A percentile compares a stretch with the other conserved stretches of the same genome.
Conservation (phyloP, 2,329 filamentous ascomycete genomes). For the Sphaerulina populicola region DNA sequence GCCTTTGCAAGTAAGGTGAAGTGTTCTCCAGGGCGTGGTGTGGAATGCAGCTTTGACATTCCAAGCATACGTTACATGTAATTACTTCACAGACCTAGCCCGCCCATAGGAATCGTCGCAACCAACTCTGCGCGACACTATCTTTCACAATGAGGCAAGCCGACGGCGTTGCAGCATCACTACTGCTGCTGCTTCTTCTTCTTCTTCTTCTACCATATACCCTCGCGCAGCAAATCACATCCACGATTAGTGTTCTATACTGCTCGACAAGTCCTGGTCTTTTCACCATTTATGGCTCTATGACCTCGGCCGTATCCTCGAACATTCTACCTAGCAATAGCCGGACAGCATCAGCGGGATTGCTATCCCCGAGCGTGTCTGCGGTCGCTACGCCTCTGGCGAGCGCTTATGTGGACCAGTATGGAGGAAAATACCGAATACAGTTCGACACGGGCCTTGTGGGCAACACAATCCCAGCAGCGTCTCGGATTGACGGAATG, state of each 20-base stretch:
- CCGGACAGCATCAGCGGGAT: neutral
- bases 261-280: neutral
- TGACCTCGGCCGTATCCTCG: neutral
- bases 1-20: too few relatives aligned
- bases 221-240: neutral
- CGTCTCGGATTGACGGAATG: neutral
- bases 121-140: neutral
- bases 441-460: neutral
- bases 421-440: neutral
- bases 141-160: neutral
- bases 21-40: too few relatives aligned
- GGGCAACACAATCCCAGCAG: neutral
- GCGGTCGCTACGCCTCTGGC: neutral
- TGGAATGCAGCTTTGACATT: constrained; percentile 1
- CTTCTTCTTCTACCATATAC: neutral
- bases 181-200: neutral
- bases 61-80: constrained; percentile 1
- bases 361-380: neutral
- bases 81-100: neutral
- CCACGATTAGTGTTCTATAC: neutral
- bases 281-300: constrained; percentile 3
- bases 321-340: neutral
- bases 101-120: neutral
- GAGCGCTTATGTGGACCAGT: neutral
- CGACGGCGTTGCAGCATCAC: neutral